Percentiles rank a stretch among this genome's conserved stretches.
phyloP scores from a whole-genome alignment of 495 filamentous ascomycete genomes.

The Penicillium malachiteum region DNA sequence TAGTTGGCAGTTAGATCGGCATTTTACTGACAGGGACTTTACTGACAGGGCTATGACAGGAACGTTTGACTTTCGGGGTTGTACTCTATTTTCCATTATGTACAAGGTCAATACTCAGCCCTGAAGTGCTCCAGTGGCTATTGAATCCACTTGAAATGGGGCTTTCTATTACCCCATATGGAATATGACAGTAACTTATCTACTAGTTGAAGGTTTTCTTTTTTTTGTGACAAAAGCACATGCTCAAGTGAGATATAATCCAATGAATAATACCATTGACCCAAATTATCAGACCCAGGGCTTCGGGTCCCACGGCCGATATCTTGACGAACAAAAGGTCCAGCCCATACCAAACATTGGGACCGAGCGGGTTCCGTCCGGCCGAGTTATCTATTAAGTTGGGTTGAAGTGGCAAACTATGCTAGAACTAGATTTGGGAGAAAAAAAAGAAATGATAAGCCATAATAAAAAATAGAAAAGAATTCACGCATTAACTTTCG shows the following conservation, averaged over 20 bases:
- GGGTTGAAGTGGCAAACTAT: neutral
- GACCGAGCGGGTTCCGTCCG: neutral
- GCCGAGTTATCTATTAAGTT: neutral
- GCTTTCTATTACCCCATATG: too few relatives aligned
- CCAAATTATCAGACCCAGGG: neutral
- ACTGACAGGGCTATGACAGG: neutral
- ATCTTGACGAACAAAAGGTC: neutral
- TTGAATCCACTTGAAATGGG: too few relatives aligned
- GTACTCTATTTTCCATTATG: neutral
- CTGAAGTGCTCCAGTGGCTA: too few relatives aligned
- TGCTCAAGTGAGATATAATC: neutral
- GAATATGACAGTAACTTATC: too few relatives aligned
- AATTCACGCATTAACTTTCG: conserved; percentile 3
- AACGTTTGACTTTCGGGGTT: neutral
- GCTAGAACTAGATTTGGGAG: neutral
- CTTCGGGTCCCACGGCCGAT: neutral
- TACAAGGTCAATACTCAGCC: too few relatives aligned
- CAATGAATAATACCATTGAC: too few relatives aligned
- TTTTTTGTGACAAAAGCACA: too few relatives aligned
- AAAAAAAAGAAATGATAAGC: neutral
- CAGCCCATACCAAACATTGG: neutral
- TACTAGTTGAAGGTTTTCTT: too few relatives aligned
- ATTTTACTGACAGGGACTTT: neutral
- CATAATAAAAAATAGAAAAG: neutral
- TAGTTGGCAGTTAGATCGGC: neutral